Evolutionary conservation across 805 yeast species (phyloP).

Genomic region (Teunomyces tritomae): DNA sequence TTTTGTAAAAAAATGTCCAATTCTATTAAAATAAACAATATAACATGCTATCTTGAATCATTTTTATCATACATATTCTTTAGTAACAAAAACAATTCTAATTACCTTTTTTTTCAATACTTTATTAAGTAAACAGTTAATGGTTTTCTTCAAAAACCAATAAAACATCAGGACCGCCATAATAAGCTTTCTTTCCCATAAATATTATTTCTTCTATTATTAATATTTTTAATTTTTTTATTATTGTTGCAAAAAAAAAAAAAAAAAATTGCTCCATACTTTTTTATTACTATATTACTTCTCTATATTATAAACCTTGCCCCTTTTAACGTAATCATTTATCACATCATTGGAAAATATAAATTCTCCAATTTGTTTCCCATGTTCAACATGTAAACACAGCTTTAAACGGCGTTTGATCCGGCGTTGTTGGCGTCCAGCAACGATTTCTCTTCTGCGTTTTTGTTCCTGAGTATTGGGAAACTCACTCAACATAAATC

Average conservation of each 20-base stretch:
- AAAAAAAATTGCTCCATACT: not conserved
- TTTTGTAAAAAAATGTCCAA: constrained; percentile 1
- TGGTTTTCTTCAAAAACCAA: not conserved
- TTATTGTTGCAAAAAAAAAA: not conserved
- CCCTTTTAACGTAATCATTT: constrained; percentile 23
- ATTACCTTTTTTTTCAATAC: not conserved
- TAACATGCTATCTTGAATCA: not conserved
- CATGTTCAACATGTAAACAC: constrained; percentile 17
- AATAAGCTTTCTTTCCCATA: not conserved
- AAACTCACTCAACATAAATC: constrained; percentile 38
- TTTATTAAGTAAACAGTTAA: not conserved
- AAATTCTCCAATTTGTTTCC: constrained; percentile 27
- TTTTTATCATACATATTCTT: too few relatives aligned
- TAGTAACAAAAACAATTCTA: too few relatives aligned
- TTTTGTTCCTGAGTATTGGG: constrained; percentile 32
- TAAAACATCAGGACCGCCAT: not conserved
- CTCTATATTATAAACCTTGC: constrained; percentile 1
- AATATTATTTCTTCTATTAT: not conserved
- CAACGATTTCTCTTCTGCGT: constrained; percentile 18
- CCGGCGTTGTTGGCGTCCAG: constrained; percentile 24
- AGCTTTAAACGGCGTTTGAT: constrained; percentile 26
- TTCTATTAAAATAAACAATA: not conserved
- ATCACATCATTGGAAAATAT: constrained; percentile 30
- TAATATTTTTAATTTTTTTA: not conserved
- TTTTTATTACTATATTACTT: not conserved